These are phyloP conservation scores for Oldenlandia corymbosa DNA, from an alignment of 257 asterid species.

Conservation along the genomic window DNA sequence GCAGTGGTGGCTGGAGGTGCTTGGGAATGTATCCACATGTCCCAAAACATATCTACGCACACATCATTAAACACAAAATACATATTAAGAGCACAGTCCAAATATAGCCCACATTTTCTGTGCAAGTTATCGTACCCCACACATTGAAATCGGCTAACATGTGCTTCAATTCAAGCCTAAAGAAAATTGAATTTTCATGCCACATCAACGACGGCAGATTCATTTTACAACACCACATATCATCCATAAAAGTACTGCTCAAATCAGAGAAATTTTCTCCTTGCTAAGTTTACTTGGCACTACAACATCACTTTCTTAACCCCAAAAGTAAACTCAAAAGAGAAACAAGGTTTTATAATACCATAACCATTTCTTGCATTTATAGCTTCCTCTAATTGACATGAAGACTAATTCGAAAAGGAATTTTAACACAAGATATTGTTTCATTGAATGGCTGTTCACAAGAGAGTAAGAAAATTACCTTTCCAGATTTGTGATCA, in stretches of 20 bases:
- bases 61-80: too few species aligned
- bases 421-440: not conserved
- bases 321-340: not conserved
- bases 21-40: too few species aligned
- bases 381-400: not conserved
- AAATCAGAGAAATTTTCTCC: not conserved
- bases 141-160: not conserved
- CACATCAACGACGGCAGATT: not conserved
- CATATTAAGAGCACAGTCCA: too few species aligned
- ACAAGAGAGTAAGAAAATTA: conserved; percentile 11
- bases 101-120: too few species aligned
- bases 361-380: not conserved
- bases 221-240: too few species aligned
- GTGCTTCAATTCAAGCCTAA: not conserved
- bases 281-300: not conserved
- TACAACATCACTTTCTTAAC: not conserved
- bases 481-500: conserved; percentile 89
- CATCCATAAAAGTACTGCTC: too few species aligned
- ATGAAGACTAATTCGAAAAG: not conserved
- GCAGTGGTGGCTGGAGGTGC: too few species aligned
- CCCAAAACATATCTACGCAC: too few species aligned
- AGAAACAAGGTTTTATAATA: not conserved
- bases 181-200: not conserved
- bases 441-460: not conserved
- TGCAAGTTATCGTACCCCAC: not conserved